Evolutionary conservation across 352 stramenopile species (phyloP).

Genomic region (Globisporangium irregulare): DNA sequence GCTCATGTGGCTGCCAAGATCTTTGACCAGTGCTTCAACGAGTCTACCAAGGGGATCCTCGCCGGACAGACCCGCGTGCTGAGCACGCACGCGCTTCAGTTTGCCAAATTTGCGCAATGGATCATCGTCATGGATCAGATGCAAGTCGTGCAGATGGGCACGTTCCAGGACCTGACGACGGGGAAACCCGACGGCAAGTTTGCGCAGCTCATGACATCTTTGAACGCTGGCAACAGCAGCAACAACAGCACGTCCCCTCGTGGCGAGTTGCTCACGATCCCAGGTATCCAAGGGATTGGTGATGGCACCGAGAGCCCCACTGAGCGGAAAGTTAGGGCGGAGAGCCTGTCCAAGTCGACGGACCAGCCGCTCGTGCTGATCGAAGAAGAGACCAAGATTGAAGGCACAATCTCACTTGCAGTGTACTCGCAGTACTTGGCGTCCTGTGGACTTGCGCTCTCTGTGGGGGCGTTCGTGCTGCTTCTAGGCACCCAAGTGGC

Average conservation of each 20-base stretch:
- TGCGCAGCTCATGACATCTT: conserved; percentile 31
- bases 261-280: background rate
- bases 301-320: background rate
- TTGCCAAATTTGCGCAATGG: conserved; percentile 53
- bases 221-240: background rate
- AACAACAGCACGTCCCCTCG: background rate
- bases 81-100: conserved; percentile 50
- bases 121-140: conserved; percentile 77
- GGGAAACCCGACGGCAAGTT: conserved; percentile 39
- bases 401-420: conserved; percentile 32
- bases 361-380: conserved; percentile 24
- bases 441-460: conserved; percentile 39
- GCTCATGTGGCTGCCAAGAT: conserved; percentile 41
- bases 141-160: conserved; percentile 58
- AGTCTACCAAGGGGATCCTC: conserved; percentile 31
- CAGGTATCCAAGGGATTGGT: background rate
- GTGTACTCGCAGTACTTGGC: conserved; percentile 51
- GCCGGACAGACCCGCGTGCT: conserved; percentile 52
- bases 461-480: conserved; percentile 30
- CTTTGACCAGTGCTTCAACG: conserved; percentile 53
- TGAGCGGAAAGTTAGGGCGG: background rate
- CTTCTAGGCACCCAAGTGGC: conserved; percentile 46
- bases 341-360: conserved; percentile 18
- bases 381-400: conserved; percentile 43
- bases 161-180: conserved; percentile 46